phyloP scores from a whole-genome alignment of 2,329 filamentous ascomycete genomes.

The Alternaria hordeiaustralica region DNA sequence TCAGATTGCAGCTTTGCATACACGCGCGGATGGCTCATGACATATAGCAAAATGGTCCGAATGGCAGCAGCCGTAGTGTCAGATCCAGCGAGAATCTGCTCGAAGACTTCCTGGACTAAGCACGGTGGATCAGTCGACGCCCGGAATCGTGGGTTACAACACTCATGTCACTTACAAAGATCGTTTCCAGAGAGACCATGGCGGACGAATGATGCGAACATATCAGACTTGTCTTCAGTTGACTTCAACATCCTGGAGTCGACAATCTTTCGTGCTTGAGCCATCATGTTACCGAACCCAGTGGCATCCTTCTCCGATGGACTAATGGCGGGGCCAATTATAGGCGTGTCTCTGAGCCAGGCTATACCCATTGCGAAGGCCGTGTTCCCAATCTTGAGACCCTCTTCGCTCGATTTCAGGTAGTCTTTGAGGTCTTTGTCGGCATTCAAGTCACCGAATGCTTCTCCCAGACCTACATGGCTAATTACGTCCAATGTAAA shows the following conservation, averaged over 20 bases:
- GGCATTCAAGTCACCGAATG: conserved; percentile 60
- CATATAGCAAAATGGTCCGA: conserved; percentile 59
- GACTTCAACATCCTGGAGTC: conserved; percentile 55
- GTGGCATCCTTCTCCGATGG: conserved; percentile 46
- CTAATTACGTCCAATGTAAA: conserved; percentile 65
- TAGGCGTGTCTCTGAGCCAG: conserved; percentile 32
- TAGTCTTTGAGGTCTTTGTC: conserved; percentile 58
- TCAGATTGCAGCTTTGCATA: conserved; percentile 56
- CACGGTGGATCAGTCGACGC: background rate
- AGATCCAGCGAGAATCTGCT: conserved; percentile 62
- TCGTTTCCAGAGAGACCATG: conserved; percentile 52
- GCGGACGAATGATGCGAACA: conserved; percentile 61
- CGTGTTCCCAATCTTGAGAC: conserved; percentile 36
- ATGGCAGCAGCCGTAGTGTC: conserved; percentile 65
- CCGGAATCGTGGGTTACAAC: background rate
- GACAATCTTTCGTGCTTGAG: conserved; percentile 36
- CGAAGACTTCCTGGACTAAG: conserved; percentile 49
- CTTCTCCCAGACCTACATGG: conserved; percentile 58
- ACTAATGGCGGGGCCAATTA: conserved; percentile 37
- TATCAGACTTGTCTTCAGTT: conserved; percentile 55
- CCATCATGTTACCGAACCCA: conserved; percentile 44
- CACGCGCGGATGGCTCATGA: conserved; percentile 59
- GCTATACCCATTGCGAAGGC: conserved; percentile 35
- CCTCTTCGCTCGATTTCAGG: conserved; percentile 53
- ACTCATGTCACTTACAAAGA: conserved; percentile 30